Conservation (phyloP, 139 green algal species). For the Marvania coccoides region DNA sequence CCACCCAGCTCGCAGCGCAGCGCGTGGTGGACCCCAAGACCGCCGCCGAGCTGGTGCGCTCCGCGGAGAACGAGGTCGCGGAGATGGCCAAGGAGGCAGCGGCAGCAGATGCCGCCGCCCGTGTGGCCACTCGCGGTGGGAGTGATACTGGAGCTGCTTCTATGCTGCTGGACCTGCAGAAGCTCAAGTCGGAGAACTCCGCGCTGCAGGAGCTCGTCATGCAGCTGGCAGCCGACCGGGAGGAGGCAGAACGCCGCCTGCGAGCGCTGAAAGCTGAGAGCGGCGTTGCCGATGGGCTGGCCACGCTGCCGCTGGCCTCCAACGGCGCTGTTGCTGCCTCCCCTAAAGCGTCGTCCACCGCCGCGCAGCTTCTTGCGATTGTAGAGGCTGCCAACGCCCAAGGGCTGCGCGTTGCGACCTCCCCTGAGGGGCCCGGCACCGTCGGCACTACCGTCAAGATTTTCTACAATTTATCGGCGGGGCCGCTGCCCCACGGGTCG, state of each 20-base stretch:
- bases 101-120: slow-evolving; percentile 31
- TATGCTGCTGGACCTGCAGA: slow-evolving; percentile 34
- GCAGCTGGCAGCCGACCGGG: slow-evolving; percentile 57
- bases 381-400: slow-evolving; percentile 2
- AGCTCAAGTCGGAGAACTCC: slow-evolving; percentile 61
- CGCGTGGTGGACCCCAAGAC: slow-evolving; percentile 9
- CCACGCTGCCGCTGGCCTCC: background rate
- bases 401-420: slow-evolving; percentile 23
- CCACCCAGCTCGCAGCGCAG: slow-evolving; percentile 14
- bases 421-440: slow-evolving; percentile 17
- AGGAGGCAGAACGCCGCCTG: slow-evolving; percentile 34
- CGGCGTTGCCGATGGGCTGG: background rate
- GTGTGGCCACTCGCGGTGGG: slow-evolving; percentile 22
- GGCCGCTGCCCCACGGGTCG: slow-evolving; percentile 34
- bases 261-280: slow-evolving; percentile 22
- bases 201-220: slow-evolving; percentile 57
- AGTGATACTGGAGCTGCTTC: background rate
- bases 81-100: slow-evolving; percentile 36
- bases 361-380: background rate
- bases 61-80: slow-evolving; percentile 23
- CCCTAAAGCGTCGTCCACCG: background rate
- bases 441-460: slow-evolving; percentile 32
- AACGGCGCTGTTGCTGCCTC: background rate
- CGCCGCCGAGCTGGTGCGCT: slow-evolving; percentile 12
- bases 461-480: slow-evolving; percentile 61